A percentile compares a stretch with the other conserved stretches of the same genome.
Evolutionary conservation across 768 basidiomycete genomes (phyloP).

Genomic region (Xerocomellus chrysenteron): DNA sequence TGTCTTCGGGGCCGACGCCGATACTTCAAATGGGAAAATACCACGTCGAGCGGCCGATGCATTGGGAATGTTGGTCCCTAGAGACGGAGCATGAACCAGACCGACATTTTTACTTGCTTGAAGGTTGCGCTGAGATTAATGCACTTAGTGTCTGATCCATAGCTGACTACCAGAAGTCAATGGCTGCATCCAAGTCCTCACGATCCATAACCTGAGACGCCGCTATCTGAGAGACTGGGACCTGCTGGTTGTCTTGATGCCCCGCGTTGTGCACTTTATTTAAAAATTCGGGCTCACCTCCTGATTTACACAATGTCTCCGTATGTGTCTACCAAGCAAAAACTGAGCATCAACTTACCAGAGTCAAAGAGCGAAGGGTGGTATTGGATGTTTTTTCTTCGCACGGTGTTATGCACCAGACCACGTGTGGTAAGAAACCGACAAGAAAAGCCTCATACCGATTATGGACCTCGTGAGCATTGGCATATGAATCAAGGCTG

Average conservation of each 20-base stretch:
- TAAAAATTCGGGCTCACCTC: neutral
- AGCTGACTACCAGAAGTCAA: neutral
- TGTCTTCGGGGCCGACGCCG: neutral
- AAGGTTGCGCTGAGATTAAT: too few relatives aligned
- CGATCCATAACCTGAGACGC: neutral
- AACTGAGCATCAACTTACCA: neutral
- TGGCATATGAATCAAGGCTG: neutral
- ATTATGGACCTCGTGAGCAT: neutral
- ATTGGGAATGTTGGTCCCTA: neutral
- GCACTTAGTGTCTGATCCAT: neutral
- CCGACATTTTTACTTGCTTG: neutral
- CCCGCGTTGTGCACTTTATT: neutral
- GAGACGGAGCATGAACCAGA: neutral
- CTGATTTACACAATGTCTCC: neutral
- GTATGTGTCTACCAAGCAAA: neutral
- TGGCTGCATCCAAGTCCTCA: neutral
- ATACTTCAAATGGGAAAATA: neutral
- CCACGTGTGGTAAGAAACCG: conserved; percentile 32
- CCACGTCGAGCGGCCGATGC: neutral
- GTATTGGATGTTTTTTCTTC: conserved; percentile 28
- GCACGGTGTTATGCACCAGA: conserved; percentile 31
- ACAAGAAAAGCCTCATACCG: conserved; percentile 34
- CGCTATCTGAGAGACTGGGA: neutral
- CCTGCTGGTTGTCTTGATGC: neutral
- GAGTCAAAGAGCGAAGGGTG: neutral